Percentiles rank a stretch among this genome's conserved stretches.
phyloP scores from a whole-genome alignment of 495 filamentous ascomycete species.

The Articulospora tetracladia region DNA sequence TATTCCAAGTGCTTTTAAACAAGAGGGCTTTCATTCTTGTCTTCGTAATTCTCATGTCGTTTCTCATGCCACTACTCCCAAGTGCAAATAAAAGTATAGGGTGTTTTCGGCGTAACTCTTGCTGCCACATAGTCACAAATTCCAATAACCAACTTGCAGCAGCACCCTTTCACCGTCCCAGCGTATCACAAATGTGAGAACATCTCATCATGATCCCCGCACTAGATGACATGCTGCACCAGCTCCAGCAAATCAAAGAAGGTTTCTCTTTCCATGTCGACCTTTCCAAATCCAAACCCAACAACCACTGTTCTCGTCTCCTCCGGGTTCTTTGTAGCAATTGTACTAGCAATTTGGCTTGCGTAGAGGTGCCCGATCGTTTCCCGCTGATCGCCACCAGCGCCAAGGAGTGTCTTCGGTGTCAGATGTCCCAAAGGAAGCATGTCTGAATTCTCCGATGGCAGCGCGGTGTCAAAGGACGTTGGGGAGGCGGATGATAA shows the following conservation, averaged over 20 bases:
- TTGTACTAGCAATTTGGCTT: slow-evolving; percentile 78
- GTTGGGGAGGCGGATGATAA: slow-evolving; percentile 64
- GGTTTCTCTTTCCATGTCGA: slow-evolving; percentile 58
- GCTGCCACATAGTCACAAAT: too few relatives aligned
- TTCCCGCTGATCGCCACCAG: slow-evolving; percentile 72
- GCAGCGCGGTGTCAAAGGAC: slow-evolving; percentile 49
- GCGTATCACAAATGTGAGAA: too few relatives aligned
- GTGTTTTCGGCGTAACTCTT: too few relatives aligned
- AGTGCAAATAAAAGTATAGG: not conserved
- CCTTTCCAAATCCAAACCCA: slow-evolving; percentile 71
- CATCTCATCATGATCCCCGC: not conserved
- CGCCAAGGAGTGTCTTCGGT: slow-evolving; percentile 85
- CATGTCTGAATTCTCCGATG: slow-evolving; percentile 48
- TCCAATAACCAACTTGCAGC: too few relatives aligned
- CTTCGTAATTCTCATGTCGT: not conserved
- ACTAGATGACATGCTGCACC: slow-evolving; percentile 54
- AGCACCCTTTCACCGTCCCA: too few relatives aligned
- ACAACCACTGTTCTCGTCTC: slow-evolving; percentile 79
- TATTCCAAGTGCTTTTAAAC: not conserved
- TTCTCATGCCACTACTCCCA: too few relatives aligned
- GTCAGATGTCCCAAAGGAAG: slow-evolving; percentile 79
- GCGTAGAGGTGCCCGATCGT: slow-evolving; percentile 83
- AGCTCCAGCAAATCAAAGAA: slow-evolving; percentile 85
- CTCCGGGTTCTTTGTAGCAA: slow-evolving; percentile 65
- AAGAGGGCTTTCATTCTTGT: not conserved